Evolutionary conservation across 441 rosid species (phyloP).

Genomic region (Mallotus japonicus): DNA sequence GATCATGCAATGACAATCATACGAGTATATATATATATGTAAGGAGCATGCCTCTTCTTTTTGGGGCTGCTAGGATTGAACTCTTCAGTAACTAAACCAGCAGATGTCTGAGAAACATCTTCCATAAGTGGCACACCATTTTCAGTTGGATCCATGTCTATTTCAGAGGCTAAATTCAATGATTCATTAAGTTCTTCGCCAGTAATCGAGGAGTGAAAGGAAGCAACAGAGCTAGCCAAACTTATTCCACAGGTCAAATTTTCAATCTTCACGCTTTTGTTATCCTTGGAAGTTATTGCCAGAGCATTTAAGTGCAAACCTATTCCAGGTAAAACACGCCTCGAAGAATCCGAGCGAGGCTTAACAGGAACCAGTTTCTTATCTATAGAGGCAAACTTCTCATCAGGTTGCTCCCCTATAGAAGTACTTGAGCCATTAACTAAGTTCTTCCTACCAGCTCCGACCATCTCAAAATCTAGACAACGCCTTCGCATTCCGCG

Average conservation of each 20-base stretch:
- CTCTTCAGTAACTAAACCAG: conserved; percentile 40
- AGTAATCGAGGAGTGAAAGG: conserved; percentile 29
- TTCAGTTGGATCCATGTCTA: conserved; percentile 48
- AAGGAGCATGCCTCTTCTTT: conserved; percentile 53
- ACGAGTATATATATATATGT: background rate
- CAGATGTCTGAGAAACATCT: conserved; percentile 47
- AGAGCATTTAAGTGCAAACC: conserved; percentile 95
- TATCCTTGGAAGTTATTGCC: conserved; percentile 51
- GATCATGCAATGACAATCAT: background rate
- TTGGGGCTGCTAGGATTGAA: conserved; percentile 53
- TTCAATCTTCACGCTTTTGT: conserved; percentile 42
- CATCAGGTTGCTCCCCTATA: conserved; percentile 27
- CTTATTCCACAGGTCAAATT: conserved; percentile 41
- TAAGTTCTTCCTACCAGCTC: conserved; percentile 49
- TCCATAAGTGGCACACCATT: conserved; percentile 34
- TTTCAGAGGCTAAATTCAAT: conserved; percentile 44
- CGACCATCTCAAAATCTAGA: conserved; percentile 81
- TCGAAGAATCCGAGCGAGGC: conserved; percentile 45
- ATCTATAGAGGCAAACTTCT: conserved; percentile 30
- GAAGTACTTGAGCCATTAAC: conserved; percentile 34
- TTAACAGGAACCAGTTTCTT: conserved; percentile 37
- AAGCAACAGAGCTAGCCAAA: conserved; percentile 37
- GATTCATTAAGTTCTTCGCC: conserved; percentile 38
- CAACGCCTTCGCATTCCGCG: conserved; percentile 95
- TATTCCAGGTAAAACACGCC: conserved; percentile 70